Evolutionary conservation across 257 asterid species (phyloP).

Genomic region (Solanum etuberosum): DNA sequence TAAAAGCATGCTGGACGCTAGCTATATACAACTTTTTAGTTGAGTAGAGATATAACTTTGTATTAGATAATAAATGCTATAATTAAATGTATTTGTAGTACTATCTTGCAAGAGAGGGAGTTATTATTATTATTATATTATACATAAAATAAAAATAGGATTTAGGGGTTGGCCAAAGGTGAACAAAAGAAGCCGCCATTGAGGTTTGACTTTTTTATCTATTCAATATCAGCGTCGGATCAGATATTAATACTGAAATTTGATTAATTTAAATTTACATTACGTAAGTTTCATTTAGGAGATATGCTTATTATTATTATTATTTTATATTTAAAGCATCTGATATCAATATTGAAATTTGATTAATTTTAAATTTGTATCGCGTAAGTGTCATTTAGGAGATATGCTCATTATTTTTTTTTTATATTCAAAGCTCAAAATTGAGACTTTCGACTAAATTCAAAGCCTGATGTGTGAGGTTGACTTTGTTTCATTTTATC

Average conservation of each 20-base stretch:
- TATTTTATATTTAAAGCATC: too few species aligned
- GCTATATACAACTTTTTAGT: neutral
- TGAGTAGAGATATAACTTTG: neutral
- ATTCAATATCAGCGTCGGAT: too few species aligned
- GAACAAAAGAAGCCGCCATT: neutral
- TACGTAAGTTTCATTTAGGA: rapidly evolving
- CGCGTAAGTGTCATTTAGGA: rapidly evolving
- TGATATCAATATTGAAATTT: neutral
- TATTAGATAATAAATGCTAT: neutral
- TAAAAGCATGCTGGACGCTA: neutral
- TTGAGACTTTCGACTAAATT: too few species aligned
- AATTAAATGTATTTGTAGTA: neutral
- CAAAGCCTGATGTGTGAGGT: neutral
- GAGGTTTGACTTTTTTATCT: neutral
- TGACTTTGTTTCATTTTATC: neutral
- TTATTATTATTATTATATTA: neutral
- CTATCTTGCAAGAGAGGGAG: neutral
- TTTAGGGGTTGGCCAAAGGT: neutral
- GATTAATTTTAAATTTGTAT: neutral
- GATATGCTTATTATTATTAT: too few species aligned
- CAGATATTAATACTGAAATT: neutral
- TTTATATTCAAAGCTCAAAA: too few species aligned
- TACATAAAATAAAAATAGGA: neutral
- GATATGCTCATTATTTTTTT: neutral
- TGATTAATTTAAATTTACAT: neutral